Percentiles rank a stretch among this genome's conserved stretches.
phyloP scores from a whole-genome alignment of 768 basidiomycete species.

The Mycena alexandri region DNA sequence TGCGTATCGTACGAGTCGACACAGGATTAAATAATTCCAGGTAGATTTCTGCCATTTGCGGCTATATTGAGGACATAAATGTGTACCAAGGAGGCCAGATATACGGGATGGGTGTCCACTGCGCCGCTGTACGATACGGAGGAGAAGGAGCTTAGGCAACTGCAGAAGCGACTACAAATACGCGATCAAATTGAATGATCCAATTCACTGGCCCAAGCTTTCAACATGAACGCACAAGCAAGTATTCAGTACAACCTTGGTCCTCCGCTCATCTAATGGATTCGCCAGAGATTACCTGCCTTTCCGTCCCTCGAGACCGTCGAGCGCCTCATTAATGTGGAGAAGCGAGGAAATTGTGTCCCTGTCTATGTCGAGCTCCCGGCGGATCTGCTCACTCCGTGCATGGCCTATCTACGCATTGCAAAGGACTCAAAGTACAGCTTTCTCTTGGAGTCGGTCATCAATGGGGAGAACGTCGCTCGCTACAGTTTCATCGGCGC shows the following conservation, averaged over 20 bases:
- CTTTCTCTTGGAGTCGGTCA: conserved; percentile 94
- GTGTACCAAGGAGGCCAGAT: background rate
- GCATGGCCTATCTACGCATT: conserved; percentile 94
- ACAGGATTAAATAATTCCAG: background rate
- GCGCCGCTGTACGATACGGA: conserved; percentile 12
- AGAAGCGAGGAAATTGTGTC: conserved; percentile 91
- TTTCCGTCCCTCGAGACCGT: conserved; percentile 80
- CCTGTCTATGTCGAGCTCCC: conserved; percentile 94
- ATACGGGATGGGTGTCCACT: conserved; percentile 1
- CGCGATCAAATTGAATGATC: conserved; percentile 6
- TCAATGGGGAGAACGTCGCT: conserved; percentile 90
- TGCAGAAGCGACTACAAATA: background rate
- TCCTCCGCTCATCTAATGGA: conserved; percentile 16
- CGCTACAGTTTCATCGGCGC: conserved; percentile 97
- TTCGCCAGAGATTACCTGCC: conserved; percentile 70
- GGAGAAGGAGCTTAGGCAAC: no score
- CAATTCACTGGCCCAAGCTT: background rate
- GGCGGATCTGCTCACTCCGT: conserved; percentile 96
- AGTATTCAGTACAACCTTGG: conserved; percentile 15
- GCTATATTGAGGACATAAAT: background rate
- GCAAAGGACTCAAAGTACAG: conserved; percentile 94
- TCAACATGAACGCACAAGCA: conserved; percentile 38
- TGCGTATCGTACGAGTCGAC: no score
- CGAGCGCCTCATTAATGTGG: conserved; percentile 81
- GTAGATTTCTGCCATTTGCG: background rate